Evolutionary conservation across 257 asterid genomes (phyloP).

Genomic region (Gentiana dahurica): DNA sequence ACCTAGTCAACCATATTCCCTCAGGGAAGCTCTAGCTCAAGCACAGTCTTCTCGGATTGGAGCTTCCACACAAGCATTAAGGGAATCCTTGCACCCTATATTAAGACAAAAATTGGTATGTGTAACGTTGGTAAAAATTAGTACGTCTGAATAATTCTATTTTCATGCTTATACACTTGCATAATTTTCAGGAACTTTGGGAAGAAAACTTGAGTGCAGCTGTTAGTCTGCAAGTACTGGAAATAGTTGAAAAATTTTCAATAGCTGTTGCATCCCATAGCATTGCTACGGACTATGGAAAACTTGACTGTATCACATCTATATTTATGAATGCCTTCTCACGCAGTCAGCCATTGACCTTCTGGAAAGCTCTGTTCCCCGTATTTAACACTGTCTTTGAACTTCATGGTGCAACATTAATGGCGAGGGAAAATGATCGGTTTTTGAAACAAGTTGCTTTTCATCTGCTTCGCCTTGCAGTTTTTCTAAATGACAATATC

Average conservation of each 20-base stretch:
- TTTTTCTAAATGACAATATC: slow-evolving; percentile 75
- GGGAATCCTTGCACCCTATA: slow-evolving; percentile 94
- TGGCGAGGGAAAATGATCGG: slow-evolving; percentile 98
- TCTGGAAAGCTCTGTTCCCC: slow-evolving; percentile 89
- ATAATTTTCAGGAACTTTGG: slow-evolving; percentile 84
- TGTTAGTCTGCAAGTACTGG: slow-evolving; percentile 88
- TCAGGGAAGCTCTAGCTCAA: slow-evolving; percentile 97
- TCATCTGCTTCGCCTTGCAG: slow-evolving; percentile 95
- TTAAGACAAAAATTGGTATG: slow-evolving; percentile 93
- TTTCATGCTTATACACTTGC: slow-evolving; percentile 3
- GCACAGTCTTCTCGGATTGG: slow-evolving; percentile 98
- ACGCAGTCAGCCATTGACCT: slow-evolving; percentile 77
- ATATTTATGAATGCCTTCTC: slow-evolving; percentile 74
- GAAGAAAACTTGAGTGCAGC: slow-evolving; percentile 98
- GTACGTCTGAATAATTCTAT: background rate
- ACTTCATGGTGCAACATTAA: slow-evolving; percentile 90
- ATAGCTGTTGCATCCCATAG: slow-evolving; percentile 66
- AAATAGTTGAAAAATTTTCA: slow-evolving; percentile 75
- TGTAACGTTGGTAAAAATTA: background rate
- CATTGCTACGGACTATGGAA: slow-evolving; percentile 95
- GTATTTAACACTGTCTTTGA: slow-evolving; percentile 73
- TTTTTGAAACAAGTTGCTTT: slow-evolving; percentile 93
- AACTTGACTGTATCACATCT: slow-evolving; percentile 93
- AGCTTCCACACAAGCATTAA: slow-evolving; percentile 83
- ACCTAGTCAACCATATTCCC: slow-evolving; percentile 96